A percentile compares a stretch with the other conserved stretches of the same genome.
phyloP scores from a whole-genome alignment of 345 rosid genomes.

The Brassica carinata region DNA sequence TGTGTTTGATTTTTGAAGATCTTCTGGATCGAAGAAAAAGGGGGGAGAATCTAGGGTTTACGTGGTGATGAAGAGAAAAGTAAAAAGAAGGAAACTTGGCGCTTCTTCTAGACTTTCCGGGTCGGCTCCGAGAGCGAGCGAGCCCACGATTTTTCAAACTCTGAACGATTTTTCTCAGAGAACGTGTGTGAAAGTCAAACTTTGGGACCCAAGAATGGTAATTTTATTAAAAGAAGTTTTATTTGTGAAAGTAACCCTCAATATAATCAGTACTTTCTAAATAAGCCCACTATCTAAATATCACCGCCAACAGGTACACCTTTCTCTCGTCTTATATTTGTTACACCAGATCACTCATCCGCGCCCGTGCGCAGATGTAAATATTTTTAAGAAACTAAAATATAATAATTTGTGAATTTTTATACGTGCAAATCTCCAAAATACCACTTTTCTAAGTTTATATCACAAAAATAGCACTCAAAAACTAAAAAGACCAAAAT shows the following conservation, averaged over 20 bases:
- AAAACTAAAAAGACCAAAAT: no score
- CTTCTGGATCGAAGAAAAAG: constrained; percentile 10
- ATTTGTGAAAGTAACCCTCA: neutral
- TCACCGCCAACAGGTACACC: no score
- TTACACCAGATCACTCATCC: no score
- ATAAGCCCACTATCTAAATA: neutral
- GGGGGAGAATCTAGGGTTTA: constrained; percentile 41
- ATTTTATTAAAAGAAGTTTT: neutral
- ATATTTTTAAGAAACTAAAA: no score
- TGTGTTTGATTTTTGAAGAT: neutral
- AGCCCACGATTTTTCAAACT: constrained; percentile 40
- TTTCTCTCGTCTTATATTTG: no score
- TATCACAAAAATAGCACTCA: no score
- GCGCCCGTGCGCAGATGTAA: no score
- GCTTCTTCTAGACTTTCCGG: constrained; percentile 34
- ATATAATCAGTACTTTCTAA: neutral
- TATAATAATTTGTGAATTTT: no score
- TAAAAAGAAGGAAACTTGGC: constrained; percentile 23
- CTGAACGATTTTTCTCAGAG: constrained; percentile 28
- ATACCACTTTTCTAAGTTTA: no score
- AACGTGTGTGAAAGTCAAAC: constrained; percentile 23
- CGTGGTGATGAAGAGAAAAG: constrained; percentile 41
- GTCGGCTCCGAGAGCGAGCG: constrained; percentile 12
- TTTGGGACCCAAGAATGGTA: neutral
- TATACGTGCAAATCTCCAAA: no score